Evolutionary conservation across 139 green algal genomes (phyloP).

Genomic region (Gonium pectorale): DNA sequence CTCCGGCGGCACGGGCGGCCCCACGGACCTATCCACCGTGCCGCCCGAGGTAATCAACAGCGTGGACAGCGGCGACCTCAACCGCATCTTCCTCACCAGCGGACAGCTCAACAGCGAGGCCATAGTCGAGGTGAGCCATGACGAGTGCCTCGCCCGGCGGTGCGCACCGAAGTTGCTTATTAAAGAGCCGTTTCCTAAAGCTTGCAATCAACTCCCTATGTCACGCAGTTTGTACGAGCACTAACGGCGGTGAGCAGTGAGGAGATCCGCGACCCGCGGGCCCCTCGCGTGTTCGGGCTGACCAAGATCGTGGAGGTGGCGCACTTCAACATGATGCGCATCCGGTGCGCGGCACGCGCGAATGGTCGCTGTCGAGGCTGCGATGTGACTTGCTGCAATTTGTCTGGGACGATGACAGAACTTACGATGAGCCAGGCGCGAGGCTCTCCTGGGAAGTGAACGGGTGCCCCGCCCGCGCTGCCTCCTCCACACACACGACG

Average conservation of each 20-base stretch:
- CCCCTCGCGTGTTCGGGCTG: constrained; percentile 91
- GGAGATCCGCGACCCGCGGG: constrained; percentile 65
- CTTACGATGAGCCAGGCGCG: no score
- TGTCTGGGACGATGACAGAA: no score
- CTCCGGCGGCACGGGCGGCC: no score
- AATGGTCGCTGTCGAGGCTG: neutral
- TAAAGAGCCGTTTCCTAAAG: neutral
- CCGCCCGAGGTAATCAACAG: constrained; percentile 64
- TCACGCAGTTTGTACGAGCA: constrained; percentile 85
- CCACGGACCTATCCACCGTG: no score
- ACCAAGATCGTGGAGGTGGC: constrained; percentile 97
- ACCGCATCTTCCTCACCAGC: constrained; percentile 62
- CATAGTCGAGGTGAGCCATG: constrained; percentile 89
- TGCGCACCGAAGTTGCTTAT: no score
- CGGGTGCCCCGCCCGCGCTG: no score
- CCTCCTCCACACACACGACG: no score
- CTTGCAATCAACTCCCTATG: neutral
- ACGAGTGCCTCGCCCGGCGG: constrained; percentile 2
- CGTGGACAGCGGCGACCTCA: constrained; percentile 66
- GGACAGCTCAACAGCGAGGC: constrained; percentile 85
- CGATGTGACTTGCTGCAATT: no score
- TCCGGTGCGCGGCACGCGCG: constrained; percentile 67
- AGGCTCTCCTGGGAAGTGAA: no score
- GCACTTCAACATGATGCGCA: constrained; percentile 98
- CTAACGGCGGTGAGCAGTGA: constrained; percentile 77